These are phyloP conservation scores for Penicillium egyptiacum DNA, from an alignment of 495 filamentous ascomycete species.

Conservation along the genomic window DNA sequence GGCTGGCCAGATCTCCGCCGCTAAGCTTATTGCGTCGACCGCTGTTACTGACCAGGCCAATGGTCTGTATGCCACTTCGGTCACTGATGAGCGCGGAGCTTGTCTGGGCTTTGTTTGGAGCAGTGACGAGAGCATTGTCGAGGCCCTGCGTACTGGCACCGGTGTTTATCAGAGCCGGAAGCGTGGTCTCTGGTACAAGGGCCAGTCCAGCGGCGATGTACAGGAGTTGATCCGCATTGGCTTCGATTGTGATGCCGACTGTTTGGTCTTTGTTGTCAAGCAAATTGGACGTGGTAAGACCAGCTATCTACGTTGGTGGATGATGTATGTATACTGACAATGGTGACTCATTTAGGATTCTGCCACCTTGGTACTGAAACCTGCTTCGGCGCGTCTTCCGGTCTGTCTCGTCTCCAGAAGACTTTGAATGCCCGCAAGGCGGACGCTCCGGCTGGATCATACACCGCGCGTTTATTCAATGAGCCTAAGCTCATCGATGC, in stretches of 20 bases:
- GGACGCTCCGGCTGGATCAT: slow-evolving; percentile 83
- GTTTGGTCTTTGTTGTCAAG: slow-evolving; percentile 80
- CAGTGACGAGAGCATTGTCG: slow-evolving; percentile 81
- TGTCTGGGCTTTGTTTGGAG: slow-evolving; percentile 92
- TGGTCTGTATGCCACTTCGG: slow-evolving; percentile 80
- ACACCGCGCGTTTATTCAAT: slow-evolving; percentile 88
- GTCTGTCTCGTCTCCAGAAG: slow-evolving; percentile 79
- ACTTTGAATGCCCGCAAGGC: slow-evolving; percentile 76
- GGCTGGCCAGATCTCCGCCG: slow-evolving; percentile 60
- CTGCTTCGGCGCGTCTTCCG: slow-evolving; percentile 84
- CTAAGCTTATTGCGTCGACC: slow-evolving; percentile 64
- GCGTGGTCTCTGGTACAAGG: slow-evolving; percentile 95
- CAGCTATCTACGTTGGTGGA: neutral
- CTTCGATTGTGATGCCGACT: slow-evolving; percentile 90
- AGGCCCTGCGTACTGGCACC: slow-evolving; percentile 80
- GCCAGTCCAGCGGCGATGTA: slow-evolving; percentile 86
- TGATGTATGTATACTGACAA: slow-evolving; percentile 18
- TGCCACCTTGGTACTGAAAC: slow-evolving; percentile 89
- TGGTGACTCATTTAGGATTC: slow-evolving; percentile 61
- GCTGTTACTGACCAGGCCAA: slow-evolving; percentile 82
- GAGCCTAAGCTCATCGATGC: slow-evolving; percentile 85
- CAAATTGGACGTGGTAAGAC: slow-evolving; percentile 73
- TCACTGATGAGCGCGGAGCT: slow-evolving; percentile 82
- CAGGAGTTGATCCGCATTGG: slow-evolving; percentile 85
- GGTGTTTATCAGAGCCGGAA: slow-evolving; percentile 96